Base-by-base conservation (phyloP, 768 basidiomycete species). In the Tulasnella sp. region DNA sequence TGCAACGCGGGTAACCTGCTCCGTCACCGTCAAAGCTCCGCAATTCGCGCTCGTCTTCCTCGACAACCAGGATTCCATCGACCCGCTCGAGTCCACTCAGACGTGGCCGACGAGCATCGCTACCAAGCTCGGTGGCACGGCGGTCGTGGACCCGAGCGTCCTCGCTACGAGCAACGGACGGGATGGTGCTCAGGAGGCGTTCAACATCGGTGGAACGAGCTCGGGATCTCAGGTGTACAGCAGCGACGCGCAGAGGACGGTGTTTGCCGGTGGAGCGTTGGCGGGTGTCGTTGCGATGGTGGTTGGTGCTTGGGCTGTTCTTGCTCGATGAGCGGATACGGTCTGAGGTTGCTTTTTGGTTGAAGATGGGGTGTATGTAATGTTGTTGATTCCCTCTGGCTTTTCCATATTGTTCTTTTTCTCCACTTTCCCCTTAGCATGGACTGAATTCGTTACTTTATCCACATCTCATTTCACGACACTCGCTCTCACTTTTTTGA, bases 151-250 rank as follows among this genome's bases (percentile, higher is more conserved):
- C 82, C 86, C 88, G 0, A 81, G 85, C 6, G 87, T 88, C 1
- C 84, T 94, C n/a, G 88, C 89, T 74, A 91, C 90, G 16, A 90
- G 90, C 68, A 94, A 94, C 82, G 94, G 89, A 0, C 86, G 88
- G 77, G 84, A 84, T 68, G 87, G 86, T 24, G 79, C 82, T n/a
- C 81, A 44, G 8, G 82, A 81, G 38, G 38, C 39, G 19, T 78
- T 78, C 77, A 78, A 78, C 62, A 71, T 78, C 40, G 77, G 77
- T 36, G 68, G 68, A 21, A 71, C 77, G 3, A 78, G 68, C 36
- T 31, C 40, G 1, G 75, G 75, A 3, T 9, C 31, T 14, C 21
- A 27, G 31, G 56, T 27, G 9, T 58, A 58, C 1, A 21, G 2
- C 18, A 58, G 56, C 56, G 5, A 2, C 8, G 19, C 56, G 56